phyloP scores from a whole-genome alignment of 2,329 filamentous ascomycete species.

The Mariannaea elegans region DNA sequence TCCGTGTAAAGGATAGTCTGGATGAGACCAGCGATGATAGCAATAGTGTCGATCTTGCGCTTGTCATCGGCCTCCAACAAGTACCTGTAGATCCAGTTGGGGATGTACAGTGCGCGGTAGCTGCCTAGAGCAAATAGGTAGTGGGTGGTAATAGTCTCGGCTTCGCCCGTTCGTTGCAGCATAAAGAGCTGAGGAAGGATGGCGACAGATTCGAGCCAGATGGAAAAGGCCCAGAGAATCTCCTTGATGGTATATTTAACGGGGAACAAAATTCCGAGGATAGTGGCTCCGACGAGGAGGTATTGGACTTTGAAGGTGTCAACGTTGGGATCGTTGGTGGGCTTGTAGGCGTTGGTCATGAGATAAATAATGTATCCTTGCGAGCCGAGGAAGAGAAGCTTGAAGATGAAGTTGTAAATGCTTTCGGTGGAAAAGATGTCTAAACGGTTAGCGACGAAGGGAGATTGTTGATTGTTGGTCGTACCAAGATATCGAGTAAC shows the following conservation, averaged over 20 bases:
- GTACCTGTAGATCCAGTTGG: slow-evolving; percentile 97
- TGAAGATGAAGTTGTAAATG: slow-evolving; percentile 94
- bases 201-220: slow-evolving; percentile 97
- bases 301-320: slow-evolving; percentile 99
- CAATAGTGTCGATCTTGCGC: slow-evolving; percentile 83
- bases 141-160: slow-evolving; percentile 99
- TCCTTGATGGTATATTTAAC: slow-evolving; percentile 84
- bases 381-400: slow-evolving; percentile 90
- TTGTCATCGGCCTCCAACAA: slow-evolving; percentile 68
- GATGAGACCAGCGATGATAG: slow-evolving; percentile 86
- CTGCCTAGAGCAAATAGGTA: slow-evolving; percentile 93
- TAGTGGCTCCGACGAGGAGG: slow-evolving; percentile 80
- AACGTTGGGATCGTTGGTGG: slow-evolving; percentile 94
- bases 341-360: slow-evolving; percentile 97
- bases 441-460: slow-evolving; percentile 45
- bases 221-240: slow-evolving; percentile 97
- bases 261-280: slow-evolving; percentile 84
- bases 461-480: neutral
- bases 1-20: slow-evolving; percentile 97
- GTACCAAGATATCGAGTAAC: slow-evolving; percentile 88
- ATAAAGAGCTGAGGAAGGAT: slow-evolving; percentile 98
- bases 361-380: slow-evolving; percentile 96
- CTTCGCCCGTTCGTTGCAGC: slow-evolving; percentile 96
- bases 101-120: slow-evolving; percentile 95
- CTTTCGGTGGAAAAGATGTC: slow-evolving; percentile 88